A percentile compares a stretch with the other conserved stretches of the same genome.
phyloP scores from a whole-genome alignment of 1,284 basidiomycete genomes.

The Dichomitus squalens region DNA sequence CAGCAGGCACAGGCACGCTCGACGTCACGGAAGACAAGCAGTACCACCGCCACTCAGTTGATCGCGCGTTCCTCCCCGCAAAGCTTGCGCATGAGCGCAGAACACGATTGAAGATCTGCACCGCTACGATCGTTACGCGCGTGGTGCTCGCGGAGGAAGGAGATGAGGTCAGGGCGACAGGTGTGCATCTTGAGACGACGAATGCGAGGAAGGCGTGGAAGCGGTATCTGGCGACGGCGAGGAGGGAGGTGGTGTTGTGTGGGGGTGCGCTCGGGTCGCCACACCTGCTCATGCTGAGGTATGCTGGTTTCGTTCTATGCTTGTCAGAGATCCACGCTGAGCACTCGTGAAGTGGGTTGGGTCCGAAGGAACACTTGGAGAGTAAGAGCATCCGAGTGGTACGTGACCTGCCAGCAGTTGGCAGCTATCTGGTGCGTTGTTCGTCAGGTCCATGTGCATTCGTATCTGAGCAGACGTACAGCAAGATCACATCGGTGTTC shows the following conservation, averaged over 20 bases:
- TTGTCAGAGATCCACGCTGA: not conserved
- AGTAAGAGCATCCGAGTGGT: constrained; percentile 31
- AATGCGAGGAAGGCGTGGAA: constrained; percentile 6
- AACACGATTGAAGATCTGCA: constrained; percentile 32
- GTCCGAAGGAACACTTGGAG: constrained; percentile 33
- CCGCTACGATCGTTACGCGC: constrained; percentile 25
- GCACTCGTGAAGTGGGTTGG: constrained; percentile 28
- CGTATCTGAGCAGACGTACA: constrained; percentile 8
- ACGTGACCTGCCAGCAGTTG: constrained; percentile 38
- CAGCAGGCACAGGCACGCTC: constrained; percentile 25
- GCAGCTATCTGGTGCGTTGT: constrained; percentile 16
- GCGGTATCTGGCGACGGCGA: constrained; percentile 25
- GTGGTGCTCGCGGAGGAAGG: constrained; percentile 11
- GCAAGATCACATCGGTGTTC: constrained; percentile 38
- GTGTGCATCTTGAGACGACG: constrained; percentile 18
- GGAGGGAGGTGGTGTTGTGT: constrained; percentile 34
- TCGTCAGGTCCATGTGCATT: not conserved
- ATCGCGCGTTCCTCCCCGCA: constrained; percentile 32
- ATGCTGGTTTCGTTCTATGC: not conserved
- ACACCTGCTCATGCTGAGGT: constrained; percentile 38
- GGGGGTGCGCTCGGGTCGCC: constrained; percentile 37
- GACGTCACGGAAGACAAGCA: constrained; percentile 29
- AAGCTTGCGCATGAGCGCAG: constrained; percentile 22
- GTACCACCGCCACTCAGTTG: constrained; percentile 29
- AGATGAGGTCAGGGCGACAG: constrained; percentile 4